Base-by-base conservation (phyloP, 441 rosid genomes). In the Viola pubescens region DNA sequence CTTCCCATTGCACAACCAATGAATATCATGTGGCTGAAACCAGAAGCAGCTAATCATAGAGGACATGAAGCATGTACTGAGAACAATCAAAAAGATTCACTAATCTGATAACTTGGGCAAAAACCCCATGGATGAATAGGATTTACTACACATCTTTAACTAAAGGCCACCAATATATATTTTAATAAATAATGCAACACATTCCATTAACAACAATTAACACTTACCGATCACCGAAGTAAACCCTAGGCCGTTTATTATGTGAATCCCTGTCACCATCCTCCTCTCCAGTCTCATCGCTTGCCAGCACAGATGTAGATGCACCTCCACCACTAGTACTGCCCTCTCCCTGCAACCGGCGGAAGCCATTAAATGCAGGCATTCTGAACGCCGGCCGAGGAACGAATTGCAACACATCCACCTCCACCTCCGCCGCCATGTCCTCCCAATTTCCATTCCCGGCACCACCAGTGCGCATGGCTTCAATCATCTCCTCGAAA, bases 231-330 rank as follows among this genome's bases (percentile, higher is more conserved):
- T 71, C 63, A 57, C 58, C 75, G 46, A 80, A 55, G 63, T 78
- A 69, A 53, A 92, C 85, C 82, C 70, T 92, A 12, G 94, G 95
- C 58, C 98, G 87, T 69, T 92, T 92, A 75, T 85, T 81, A 26
- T 84, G 82, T 37, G 65, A 73, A 73, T 87, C 97, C 16, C 81
- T 69, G 71, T 75, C 77, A 39, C 71, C 69, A 59, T 64, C 80
- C 66, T 70, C 81, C 56, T 51, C 70, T 4, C 68, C 67, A 51
- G 71, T 34, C 61, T 26, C 34, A 26, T 26, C 34, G 34, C 34
- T 26, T 26, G 49, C 75, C 60, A 58, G 66, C 49, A 45, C 73
- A 5, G n/a, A 69, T 8, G 48, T 61, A 0, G 63, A 72, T 0
- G 63, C 62, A 7, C 69, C 54, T 1, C 77, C 66, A 16, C 44